Percentiles rank a stretch among this genome's conserved stretches.
These are phyloP conservation scores for Periconia digitata DNA, from an alignment of 2,329 filamentous ascomycete species.

Conservation along the genomic window DNA sequence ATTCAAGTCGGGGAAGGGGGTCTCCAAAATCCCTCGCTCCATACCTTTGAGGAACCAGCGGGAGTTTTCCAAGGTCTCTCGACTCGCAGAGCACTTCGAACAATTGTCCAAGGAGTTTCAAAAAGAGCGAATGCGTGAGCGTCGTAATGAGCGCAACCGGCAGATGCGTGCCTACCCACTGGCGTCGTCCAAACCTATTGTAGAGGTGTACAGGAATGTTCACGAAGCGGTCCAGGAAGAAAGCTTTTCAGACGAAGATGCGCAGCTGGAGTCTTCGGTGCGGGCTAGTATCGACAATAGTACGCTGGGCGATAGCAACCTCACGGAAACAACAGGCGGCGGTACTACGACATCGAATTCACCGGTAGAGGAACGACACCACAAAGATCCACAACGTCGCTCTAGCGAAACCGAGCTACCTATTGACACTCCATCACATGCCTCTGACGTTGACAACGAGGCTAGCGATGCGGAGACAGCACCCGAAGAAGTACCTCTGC, in stretches of 20 bases:
- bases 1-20: conserved; percentile 60
- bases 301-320: conserved; percentile 38
- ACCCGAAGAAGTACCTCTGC: conserved; percentile 67
- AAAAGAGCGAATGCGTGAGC: conserved; percentile 85
- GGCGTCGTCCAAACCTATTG: conserved; percentile 90
- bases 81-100: conserved; percentile 93
- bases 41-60: conserved; percentile 63
- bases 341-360: conserved; percentile 37
- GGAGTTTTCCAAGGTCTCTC: conserved; percentile 78
- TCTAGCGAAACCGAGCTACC: conserved; percentile 28
- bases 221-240: conserved; percentile 88
- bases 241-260: conserved; percentile 66
- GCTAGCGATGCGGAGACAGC: conserved; percentile 72
- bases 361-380: conserved; percentile 34
- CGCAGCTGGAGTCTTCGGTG: conserved; percentile 36
- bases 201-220: conserved; percentile 93
- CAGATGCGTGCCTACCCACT: conserved; percentile 83
- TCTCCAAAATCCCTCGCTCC: conserved; percentile 81
- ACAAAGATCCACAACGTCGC: conserved; percentile 13
- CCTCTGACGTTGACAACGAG: conserved; percentile 55
- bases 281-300: conserved; percentile 40
- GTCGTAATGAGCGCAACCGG: conserved; percentile 75
- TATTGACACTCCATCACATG: conserved; percentile 31
- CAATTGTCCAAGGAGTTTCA: conserved; percentile 96
- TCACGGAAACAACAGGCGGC: conserved; percentile 37